Evolutionary conservation across 768 basidiomycete genomes (phyloP), one percentile per base, ranked within the genome.

Genomic region (Crucibulum laeve): DNA sequence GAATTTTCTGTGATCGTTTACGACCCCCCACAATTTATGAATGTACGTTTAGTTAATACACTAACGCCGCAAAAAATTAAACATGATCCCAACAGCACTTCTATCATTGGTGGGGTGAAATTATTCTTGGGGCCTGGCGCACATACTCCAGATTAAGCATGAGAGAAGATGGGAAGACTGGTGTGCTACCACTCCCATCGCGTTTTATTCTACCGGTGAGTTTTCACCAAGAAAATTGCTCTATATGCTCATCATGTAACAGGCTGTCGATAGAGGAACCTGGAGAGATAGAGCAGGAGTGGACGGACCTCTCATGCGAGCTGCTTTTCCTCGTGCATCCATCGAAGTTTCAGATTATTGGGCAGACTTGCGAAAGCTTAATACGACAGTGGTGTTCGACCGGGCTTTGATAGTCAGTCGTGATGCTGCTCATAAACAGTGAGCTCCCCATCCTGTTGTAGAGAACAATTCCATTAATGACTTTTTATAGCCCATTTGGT

Each of bases 201-300:
- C 60, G 68, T 11, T 69, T 71, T 50, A 37, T 72, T 5, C 43
- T 69, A 11, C 65, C 66, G 1, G 68, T 67, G 40, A 43, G 64
- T 54, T 8, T 14, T 30, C 7, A 15, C 15, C 19, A n/a, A 22
- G 15, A n/a, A 35, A 15, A 0, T 11, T 22, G 5, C 23, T 1
- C 25, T 17, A 11, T 4, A 6, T 28, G 19, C 7, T 24, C 15
- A 21, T 33, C 15, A 24, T 25, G 3, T 21, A 8, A 4, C 25
- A 58, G 56, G 47, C 53, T 34, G 44, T 56, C 24, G 40, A 25
- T 18, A 43, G 52, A 5, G 50, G 54, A 4, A 64, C 60, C 25
- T 83, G 80, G 82, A 71, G 83, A 21, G 87, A 87, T 53, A 49
- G 53, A 2, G 80, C 80, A 2, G 72, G 75, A 6, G 76, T 87